Base-by-base conservation (phyloP, 2,329 filamentous ascomycete species). In the Apiospora rasikravindrae region DNA sequence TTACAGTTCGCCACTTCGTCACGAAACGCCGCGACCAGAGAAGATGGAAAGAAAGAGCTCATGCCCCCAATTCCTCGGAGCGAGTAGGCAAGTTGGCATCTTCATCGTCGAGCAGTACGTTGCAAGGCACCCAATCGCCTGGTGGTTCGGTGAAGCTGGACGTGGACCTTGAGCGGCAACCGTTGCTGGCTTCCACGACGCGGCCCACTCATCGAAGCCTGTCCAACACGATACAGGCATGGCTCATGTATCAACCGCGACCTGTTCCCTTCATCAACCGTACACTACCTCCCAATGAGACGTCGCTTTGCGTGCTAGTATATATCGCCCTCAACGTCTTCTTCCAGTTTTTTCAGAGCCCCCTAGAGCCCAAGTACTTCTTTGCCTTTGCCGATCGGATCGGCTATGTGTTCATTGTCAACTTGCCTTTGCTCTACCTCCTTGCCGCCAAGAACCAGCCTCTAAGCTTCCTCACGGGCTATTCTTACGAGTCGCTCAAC, bases 371-470 rank as follows among this genome's bases (percentile, higher is more conserved):
- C n/a, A 79, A 82, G 67, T 86, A 86, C 76, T 82, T 89, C 71
- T 89, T 91, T 77, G 84, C 89, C 70, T 86, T 91, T 67, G 87
- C 88, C 72, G 89, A 91, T 76, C 84, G 89, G 42, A 85, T 87
- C 49, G 88, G 88, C 6, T 83, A 87, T 57, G 77, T 90, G 29
- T 87, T 87, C 75, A 78, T 85, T 69, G 84, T 82, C 76, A 87
- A 87, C 75, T 80, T 87, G 0, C 85, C 85, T 0, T 78, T 87
- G 4, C 83, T 92, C 3, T 92, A 93, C 78, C 82, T 92, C 5
- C 83, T 93, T 4, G 87, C 88, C 1, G 90, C 91, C 44, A 93
- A 93, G 79, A 92, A 90, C 73, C 90, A 92, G 74, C 91, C 90
- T 0, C 77, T 92, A 45, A 88, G 88, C 72, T 75, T 84, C 1